These are phyloP conservation scores for Paraglomus brasilianum DNA, from an alignment of 192 early-diverging fungal species.

Conservation along the genomic window DNA sequence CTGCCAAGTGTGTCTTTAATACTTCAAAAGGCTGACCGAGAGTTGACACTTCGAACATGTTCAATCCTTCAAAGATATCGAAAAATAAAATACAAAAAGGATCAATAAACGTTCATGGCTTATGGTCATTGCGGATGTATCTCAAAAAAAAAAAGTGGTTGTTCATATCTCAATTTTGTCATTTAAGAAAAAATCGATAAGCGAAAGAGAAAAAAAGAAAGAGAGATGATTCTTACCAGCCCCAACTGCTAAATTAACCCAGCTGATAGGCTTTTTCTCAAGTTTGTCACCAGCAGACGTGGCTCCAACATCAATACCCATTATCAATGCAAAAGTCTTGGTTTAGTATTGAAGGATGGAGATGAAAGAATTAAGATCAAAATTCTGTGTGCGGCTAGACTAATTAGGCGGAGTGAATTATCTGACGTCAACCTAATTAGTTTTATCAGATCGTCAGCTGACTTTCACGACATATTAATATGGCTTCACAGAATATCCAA, in stretches of 20 bases:
- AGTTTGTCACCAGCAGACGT: slow-evolving; percentile 27
- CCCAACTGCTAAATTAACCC: slow-evolving; percentile 82
- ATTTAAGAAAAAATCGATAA: not conserved
- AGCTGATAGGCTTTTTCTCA: slow-evolving; percentile 86
- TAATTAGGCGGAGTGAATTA: no score
- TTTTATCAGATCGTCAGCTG: no score
- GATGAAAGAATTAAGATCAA: no score
- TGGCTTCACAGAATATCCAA: no score
- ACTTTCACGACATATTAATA: no score
- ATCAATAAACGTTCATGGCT: not conserved
- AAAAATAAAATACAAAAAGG: not conserved
- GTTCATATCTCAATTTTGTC: not conserved
- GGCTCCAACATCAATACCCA: not conserved
- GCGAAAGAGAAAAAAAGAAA: not conserved
- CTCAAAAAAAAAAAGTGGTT: not conserved
- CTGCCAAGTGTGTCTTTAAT: slow-evolving; percentile 92
- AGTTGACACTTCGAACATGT: slow-evolving; percentile 89
- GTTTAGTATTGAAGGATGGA: not conserved
- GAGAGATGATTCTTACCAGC: slow-evolving; percentile 55
- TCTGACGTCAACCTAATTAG: no score
- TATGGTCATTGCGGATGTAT: no score
- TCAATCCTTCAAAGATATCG: slow-evolving; percentile 41
- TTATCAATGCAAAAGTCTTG: not conserved
- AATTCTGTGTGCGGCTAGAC: no score
- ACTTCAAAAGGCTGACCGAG: slow-evolving; percentile 97